These are phyloP conservation scores for Combretum micranthum DNA, from an alignment of 345 rosid species.

Conservation along the genomic window DNA sequence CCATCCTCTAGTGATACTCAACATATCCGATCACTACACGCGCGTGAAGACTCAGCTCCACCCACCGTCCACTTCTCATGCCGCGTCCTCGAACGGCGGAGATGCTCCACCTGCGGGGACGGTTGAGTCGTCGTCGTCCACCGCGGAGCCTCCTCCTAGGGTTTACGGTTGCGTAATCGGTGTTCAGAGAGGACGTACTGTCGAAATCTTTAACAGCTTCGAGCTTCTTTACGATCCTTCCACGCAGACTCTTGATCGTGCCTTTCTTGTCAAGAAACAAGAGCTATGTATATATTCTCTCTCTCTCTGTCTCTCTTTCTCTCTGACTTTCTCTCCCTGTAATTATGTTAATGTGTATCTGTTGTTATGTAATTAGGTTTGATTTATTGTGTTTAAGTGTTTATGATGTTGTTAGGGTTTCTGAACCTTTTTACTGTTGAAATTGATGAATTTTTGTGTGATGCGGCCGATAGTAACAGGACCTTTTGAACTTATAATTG, in stretches of 20 bases:
- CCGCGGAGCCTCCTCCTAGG: slow-evolving; percentile 34
- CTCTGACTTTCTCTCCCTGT: too few relatives aligned
- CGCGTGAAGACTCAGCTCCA: slow-evolving; percentile 79
- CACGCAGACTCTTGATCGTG: slow-evolving; percentile 64
- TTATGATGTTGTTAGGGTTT: slow-evolving; percentile 1
- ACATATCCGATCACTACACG: slow-evolving; percentile 91
- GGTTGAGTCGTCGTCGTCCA: background rate
- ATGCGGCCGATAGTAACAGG: too few relatives aligned
- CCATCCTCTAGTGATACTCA: slow-evolving; percentile 85
- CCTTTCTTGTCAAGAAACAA: slow-evolving; percentile 93
- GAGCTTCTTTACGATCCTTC: slow-evolving; percentile 78
- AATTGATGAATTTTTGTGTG: background rate
- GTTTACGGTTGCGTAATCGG: slow-evolving; percentile 96
- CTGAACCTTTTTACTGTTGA: background rate
- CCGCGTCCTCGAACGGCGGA: slow-evolving; percentile 16
- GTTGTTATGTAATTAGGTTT: too few relatives aligned
- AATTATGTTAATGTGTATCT: too few relatives aligned
- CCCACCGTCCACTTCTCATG: slow-evolving; percentile 32
- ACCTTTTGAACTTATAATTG: too few relatives aligned
- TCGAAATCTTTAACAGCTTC: slow-evolving; percentile 96
- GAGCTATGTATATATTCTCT: slow-evolving; percentile 61
- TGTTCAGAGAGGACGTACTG: slow-evolving; percentile 84
- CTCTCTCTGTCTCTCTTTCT: background rate
- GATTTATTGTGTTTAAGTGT: background rate
- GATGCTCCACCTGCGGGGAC: slow-evolving; percentile 13